These are phyloP conservation scores for Cupressus sempervirens DNA, from an alignment of 75 land plant genomes.

Conservation along the genomic window DNA sequence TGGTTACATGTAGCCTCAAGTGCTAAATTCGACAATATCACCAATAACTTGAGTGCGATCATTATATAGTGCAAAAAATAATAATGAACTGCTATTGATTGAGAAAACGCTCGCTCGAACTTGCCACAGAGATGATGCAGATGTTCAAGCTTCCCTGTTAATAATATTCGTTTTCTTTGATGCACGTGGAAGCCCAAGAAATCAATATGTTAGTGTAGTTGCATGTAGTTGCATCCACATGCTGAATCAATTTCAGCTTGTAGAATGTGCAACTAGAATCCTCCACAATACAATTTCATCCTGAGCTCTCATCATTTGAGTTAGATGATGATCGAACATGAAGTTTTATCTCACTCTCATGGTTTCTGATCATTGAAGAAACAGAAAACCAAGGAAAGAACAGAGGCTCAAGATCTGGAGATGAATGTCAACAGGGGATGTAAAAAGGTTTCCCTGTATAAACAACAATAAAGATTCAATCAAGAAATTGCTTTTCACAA, in stretches of 20 bases:
- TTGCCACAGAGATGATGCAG: background rate
- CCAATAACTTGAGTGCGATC: background rate
- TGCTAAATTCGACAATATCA: background rate
- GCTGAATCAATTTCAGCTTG: background rate
- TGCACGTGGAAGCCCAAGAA: background rate
- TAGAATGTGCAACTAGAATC: background rate
- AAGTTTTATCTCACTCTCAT: background rate
- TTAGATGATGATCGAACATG: background rate
- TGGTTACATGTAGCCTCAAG: background rate
- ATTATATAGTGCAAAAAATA: background rate
- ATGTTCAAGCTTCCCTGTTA: background rate
- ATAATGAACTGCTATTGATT: background rate
- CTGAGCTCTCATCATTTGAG: background rate
- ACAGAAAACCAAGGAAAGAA: background rate
- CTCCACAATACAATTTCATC: background rate
- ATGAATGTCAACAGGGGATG: background rate
- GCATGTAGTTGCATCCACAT: no score
- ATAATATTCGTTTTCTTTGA: background rate
- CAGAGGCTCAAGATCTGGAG: background rate
- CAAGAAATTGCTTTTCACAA: background rate
- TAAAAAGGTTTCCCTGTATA: background rate
- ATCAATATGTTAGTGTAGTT: background rate
- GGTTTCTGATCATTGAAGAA: slow-evolving; percentile 7
- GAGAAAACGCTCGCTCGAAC: background rate
- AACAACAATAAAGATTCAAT: background rate